Evolutionary conservation across 257 asterid species (phyloP), one percentile per base, ranked within the genome.

Genomic region (Prunella vulgaris): DNA sequence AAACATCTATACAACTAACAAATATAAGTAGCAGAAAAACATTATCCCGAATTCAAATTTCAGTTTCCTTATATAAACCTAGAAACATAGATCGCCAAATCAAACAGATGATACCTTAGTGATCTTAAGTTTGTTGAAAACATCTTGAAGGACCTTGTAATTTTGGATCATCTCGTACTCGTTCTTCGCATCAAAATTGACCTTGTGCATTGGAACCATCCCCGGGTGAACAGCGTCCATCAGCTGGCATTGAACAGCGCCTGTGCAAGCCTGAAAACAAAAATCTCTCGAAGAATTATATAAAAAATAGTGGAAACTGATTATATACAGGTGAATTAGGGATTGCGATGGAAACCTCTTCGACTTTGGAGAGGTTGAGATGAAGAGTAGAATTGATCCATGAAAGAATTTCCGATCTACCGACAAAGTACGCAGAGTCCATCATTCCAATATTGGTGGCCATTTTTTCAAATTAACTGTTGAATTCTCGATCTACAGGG

Each of bases 141-240:
- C 95, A 38, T 92, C 95, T 68, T 92, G 98, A 69, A 92, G 97
- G 53, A 92, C 91, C 82, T 90, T 90, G 77, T 90, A 90, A 74
- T 92, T 92, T 75, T 90, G 97, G 54, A 90, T 92, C 95, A 88
- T 88, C 56, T 92, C 98, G 75, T 92, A 92, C 79, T 92, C 96
- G 10, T 25, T 88, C 80, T 86, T 92, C 0, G 95, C 98, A 18
- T 92, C 95, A 67, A 92, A 92, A 80, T 88, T 90, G 71, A 92
- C 95, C 72, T 92, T 90, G 84, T 92, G 96, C 97, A 92, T 89
- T 40, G 96, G 97, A 40, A 92, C 98, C 77, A 84, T 77, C 64
- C 95, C 95, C 0, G 86, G 96, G 60, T 88, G 98, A 67, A 77
- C 93, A 14, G 93, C 87, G 44, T 90, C 96, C 98, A 92, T 88